These are phyloP conservation scores for Plectosphaerella sp. DNA, from an alignment of 2,329 filamentous ascomycete genomes.

Conservation along the genomic window DNA sequence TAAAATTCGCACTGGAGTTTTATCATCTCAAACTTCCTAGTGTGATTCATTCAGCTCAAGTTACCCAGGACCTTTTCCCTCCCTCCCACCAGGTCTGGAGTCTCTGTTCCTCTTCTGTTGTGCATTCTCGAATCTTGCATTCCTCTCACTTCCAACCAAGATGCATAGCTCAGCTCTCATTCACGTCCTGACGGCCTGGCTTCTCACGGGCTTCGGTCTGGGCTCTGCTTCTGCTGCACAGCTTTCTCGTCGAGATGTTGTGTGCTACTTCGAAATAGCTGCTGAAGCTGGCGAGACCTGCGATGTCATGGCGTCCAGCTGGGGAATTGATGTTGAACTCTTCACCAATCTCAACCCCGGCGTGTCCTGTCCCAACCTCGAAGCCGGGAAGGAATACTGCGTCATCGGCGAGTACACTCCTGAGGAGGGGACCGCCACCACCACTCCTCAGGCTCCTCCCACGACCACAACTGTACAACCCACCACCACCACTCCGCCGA, in stretches of 20 bases:
- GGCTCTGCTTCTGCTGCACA: background rate
- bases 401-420: constrained; percentile 11
- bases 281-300: constrained; percentile 19
- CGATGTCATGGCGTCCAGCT: constrained; percentile 15
- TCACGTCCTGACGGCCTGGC: no score
- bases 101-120: no score
- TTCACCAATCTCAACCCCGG: constrained; percentile 20
- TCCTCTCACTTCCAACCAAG: no score
- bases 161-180: no score
- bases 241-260: constrained; percentile 6
- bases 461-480: background rate
- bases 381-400: constrained; percentile 12
- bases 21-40: no score
- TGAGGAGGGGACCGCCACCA: constrained; percentile 4
- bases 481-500: no score
- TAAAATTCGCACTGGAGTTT: no score
- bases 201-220: background rate
- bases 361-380: constrained; percentile 16
- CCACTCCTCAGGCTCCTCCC: no score
- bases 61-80: no score
- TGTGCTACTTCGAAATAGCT: constrained; percentile 9
- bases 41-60: no score
- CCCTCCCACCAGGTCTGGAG: no score
- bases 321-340: constrained; percentile 14
- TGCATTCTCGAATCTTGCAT: no score